Base-by-base conservation (phyloP, 345 rosid species). In the Eucalyptus viminalis region DNA sequence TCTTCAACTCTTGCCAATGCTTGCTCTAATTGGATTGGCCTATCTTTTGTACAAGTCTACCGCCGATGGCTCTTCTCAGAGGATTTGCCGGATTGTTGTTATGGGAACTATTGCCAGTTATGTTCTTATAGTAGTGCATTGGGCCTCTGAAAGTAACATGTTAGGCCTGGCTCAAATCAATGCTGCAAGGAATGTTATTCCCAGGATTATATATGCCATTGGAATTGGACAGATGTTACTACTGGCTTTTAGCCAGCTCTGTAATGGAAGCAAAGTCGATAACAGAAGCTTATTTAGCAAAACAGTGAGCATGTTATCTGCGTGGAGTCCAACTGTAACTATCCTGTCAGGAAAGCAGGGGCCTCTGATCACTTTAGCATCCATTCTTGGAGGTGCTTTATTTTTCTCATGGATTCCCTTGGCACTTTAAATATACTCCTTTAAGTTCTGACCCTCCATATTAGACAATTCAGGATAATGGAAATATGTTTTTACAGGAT, bases 291-390 rank as follows among this genome's bases (percentile, higher is more conserved):
- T 94, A 91, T 81, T 90, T 50, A 90, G 91, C 72, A 94, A 90
- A 92, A 88, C 95, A 50, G 89, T 93, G 58, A 93, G 95, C 56
- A 87, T 97, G 88, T 89, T 95, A 88, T 97, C 99, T 90, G 93
- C 96, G 34, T 95, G 95, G 93, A 97, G 98, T 92, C 90, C 99
- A 89, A 93, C 98, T 54, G 88, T 97, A 81, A 95, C 97, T 81
- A 62, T 95, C 90, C 90, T 97, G 91, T 95, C 95, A 9, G 99
- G 99, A 89, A 94, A 94, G 89, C 99, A 97, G 93, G 99, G 99
- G 90, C 89, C 99, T 60, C 90, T 95, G 94, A 91, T 95, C 65
- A 94, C 95, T 86, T 89, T 96, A 91, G 98, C 94, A 88, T 92
- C 93, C 65, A 50, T 97, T 54, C 81, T 94, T 69, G 98, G 96